These are phyloP conservation scores for Calocybe gangraenosa DNA, from an alignment of 768 basidiomycete genomes.

Conservation along the genomic window DNA sequence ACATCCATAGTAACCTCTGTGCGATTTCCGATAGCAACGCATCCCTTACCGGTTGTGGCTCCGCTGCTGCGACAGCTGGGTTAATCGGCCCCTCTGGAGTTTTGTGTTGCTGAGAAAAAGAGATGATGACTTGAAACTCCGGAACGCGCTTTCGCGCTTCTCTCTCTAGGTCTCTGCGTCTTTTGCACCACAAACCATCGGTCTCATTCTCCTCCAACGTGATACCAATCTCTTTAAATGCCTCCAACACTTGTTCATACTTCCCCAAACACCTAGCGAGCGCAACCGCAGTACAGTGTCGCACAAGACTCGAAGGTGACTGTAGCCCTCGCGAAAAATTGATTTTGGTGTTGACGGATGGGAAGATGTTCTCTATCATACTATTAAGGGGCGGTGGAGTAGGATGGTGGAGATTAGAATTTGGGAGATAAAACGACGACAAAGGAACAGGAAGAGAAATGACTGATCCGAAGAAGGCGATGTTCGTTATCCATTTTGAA, in stretches of 20 bases:
- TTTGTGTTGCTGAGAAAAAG: constrained; percentile 72
- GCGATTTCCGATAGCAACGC: constrained; percentile 77
- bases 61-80: background rate
- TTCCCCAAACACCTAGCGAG: constrained; percentile 76
- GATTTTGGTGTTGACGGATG: constrained; percentile 60
- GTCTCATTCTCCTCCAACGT: constrained; percentile 59
- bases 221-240: constrained; percentile 43
- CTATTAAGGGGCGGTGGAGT: constrained; percentile 68
- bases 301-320: constrained; percentile 68
- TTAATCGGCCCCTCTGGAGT: constrained; percentile 11
- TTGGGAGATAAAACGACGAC: constrained; percentile 54
- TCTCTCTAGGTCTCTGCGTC: constrained; percentile 64
- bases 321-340: constrained; percentile 83
- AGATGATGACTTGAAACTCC: constrained; percentile 82
- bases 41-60: constrained; percentile 32
- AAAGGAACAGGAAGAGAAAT: constrained; percentile 73
- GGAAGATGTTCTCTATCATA: constrained; percentile 78
- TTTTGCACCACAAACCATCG: constrained; percentile 69
- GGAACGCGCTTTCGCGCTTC: constrained; percentile 77
- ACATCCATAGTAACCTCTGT: constrained; percentile 79
- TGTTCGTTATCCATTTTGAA: constrained; percentile 88
- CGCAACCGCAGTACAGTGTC: constrained; percentile 78
- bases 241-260: constrained; percentile 47
- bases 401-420: constrained; percentile 51
- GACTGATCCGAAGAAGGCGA: constrained; percentile 76